Evolutionary conservation across 495 filamentous ascomycete genomes (phyloP).

Genomic region (Daldinia decipiens): DNA sequence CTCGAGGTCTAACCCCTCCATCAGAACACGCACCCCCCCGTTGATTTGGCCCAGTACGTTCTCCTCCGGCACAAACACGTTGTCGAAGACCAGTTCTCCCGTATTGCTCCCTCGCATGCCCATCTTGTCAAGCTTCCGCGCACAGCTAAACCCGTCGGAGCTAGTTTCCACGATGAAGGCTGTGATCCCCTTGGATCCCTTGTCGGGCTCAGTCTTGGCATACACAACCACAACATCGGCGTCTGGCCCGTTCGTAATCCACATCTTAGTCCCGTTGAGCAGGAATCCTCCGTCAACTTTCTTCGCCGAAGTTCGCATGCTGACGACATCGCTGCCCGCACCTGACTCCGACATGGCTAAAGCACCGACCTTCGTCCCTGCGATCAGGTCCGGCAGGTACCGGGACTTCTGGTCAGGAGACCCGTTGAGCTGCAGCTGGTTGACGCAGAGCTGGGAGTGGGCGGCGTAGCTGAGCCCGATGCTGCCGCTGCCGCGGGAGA

Average conservation of each 20-base stretch:
- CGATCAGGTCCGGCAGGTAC: slow-evolving; percentile 83
- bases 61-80: slow-evolving; percentile 86
- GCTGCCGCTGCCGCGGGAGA: slow-evolving; percentile 73
- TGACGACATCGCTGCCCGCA: slow-evolving; percentile 91
- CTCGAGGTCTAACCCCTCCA: slow-evolving; percentile 96
- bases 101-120: slow-evolving; percentile 98
- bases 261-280: slow-evolving; percentile 96
- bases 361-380: slow-evolving; percentile 84
- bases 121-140: slow-evolving; percentile 95
- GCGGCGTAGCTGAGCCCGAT: slow-evolving; percentile 94
- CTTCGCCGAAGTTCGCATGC: slow-evolving; percentile 88
- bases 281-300: slow-evolving; percentile 85
- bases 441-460: slow-evolving; percentile 96
- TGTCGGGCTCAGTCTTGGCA: slow-evolving; percentile 87
- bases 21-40: slow-evolving; percentile 86
- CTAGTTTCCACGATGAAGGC: slow-evolving; percentile 87
- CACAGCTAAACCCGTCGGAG: slow-evolving; percentile 81
- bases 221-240: slow-evolving; percentile 91
- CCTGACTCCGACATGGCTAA: slow-evolving; percentile 96
- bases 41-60: slow-evolving; percentile 85
- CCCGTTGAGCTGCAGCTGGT: slow-evolving; percentile 95
- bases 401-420: slow-evolving; percentile 77
- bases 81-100: slow-evolving; percentile 91
- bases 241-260: slow-evolving; percentile 99
- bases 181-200: slow-evolving; percentile 90